Evolutionary conservation across 2,329 filamentous ascomycete species (phyloP).

Genomic region (Metarhizium rileyi): DNA sequence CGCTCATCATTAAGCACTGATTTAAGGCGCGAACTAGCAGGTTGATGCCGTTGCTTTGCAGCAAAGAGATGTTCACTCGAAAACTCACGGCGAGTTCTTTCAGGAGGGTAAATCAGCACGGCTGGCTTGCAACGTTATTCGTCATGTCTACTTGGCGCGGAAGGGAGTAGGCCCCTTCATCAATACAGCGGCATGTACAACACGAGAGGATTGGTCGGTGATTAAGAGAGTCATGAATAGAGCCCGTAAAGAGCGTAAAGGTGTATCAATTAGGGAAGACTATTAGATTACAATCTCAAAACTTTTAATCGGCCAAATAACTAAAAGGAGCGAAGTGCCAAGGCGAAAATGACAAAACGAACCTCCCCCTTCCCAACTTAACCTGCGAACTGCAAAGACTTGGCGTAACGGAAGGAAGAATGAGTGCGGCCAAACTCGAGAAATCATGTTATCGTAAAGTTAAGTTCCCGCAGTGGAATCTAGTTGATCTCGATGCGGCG

Average conservation of each 20-base stretch:
- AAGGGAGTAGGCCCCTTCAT: too few relatives aligned
- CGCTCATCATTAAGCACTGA: too few relatives aligned
- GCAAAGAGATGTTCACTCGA: too few relatives aligned
- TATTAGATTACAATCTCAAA: neutral
- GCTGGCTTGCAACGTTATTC: too few relatives aligned
- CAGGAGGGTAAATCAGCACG: too few relatives aligned
- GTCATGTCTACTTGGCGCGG: too few relatives aligned
- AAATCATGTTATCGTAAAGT: neutral
- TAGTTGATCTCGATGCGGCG: conserved; percentile 17
- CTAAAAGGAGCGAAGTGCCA: neutral
- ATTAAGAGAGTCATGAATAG: neutral
- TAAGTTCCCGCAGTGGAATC: neutral
- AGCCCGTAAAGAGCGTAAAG: neutral
- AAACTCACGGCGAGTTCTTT: too few relatives aligned
- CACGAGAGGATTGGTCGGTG: neutral
- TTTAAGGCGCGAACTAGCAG: too few relatives aligned
- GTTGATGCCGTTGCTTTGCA: too few relatives aligned
- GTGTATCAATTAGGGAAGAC: neutral
- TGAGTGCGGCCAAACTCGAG: neutral
- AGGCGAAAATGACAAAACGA: neutral
- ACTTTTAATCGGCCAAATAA: neutral
- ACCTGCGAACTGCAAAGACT: too few relatives aligned
- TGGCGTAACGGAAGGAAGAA: too few relatives aligned
- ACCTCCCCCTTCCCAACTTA: too few relatives aligned
- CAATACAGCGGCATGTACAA: neutral